phyloP scores from a whole-genome alignment of 495 filamentous ascomycete species.

The Pseudoneurospora amorphoporcata region DNA sequence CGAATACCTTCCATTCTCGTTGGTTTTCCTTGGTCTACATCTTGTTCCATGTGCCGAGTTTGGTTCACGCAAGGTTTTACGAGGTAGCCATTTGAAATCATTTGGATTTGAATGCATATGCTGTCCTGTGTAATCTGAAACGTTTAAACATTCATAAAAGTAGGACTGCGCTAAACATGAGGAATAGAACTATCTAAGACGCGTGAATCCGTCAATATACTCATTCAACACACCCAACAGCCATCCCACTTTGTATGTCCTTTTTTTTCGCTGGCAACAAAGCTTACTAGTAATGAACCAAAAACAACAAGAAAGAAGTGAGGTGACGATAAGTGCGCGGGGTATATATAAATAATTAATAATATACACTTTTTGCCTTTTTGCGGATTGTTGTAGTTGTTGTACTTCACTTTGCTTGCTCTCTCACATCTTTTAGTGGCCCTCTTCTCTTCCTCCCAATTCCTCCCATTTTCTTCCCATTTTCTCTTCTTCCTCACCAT shows the following conservation, averaged over 20 bases:
- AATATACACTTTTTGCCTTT: not conserved
- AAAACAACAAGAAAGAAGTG: not conserved
- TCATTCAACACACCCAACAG: not conserved
- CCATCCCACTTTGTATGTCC: not conserved
- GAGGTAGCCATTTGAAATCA: too few relatives aligned
- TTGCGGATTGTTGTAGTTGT: not conserved
- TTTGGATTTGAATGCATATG: not conserved
- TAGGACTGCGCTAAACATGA: not conserved
- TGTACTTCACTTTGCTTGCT: not conserved
- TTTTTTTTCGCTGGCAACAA: not conserved
- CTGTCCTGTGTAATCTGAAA: not conserved
- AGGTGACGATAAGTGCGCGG: not conserved
- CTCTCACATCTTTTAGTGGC: not conserved
- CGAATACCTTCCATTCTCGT: too few relatives aligned
- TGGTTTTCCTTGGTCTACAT: too few relatives aligned
- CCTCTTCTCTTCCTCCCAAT: not conserved
- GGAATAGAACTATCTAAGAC: not conserved
- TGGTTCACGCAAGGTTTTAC: too few relatives aligned
- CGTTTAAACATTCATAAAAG: not conserved
- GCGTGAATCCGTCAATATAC: not conserved
- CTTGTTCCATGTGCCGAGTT: too few relatives aligned
- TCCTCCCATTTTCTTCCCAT: not conserved
- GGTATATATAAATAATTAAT: not conserved
- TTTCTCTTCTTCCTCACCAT: not conserved
- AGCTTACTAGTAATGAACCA: not conserved